These are phyloP conservation scores for Mucor irregularis DNA, from an alignment of 371 early-diverging fungal genomes.

Conservation along the genomic window DNA sequence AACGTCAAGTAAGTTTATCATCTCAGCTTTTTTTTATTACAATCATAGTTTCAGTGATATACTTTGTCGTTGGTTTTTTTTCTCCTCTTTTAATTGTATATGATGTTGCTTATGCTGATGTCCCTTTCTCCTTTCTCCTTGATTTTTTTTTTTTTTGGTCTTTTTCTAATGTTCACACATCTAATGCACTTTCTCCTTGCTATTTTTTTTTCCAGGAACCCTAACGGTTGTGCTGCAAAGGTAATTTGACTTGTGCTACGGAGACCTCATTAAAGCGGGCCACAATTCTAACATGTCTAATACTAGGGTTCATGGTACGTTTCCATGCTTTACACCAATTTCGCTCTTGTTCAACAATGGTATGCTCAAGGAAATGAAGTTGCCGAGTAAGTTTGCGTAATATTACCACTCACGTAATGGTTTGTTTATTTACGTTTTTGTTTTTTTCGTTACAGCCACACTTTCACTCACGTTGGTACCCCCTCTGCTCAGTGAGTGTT, in stretches of 20 bases:
- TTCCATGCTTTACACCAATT: conserved; percentile 68
- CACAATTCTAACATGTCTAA: neutral
- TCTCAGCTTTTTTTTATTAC: too few relatives aligned
- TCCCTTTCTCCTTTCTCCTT: conserved; percentile 10
- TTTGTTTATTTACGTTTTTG: neutral
- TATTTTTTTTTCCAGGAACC: conserved; percentile 40
- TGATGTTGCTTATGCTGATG: neutral
- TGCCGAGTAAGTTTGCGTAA: conserved; percentile 49
- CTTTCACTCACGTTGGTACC: conserved; percentile 63
- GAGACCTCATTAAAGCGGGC: neutral
- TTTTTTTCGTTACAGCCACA: conserved; percentile 45
- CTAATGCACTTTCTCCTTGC: conserved; percentile 2
- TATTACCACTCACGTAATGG: neutral
- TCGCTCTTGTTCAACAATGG: conserved; percentile 67
- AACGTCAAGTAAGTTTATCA: conserved; percentile 43
- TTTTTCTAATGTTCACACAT: conserved; percentile 10
- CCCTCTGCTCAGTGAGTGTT: conserved; percentile 49
- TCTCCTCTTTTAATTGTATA: too few relatives aligned
- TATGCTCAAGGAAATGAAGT: conserved; percentile 75
- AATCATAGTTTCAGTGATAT: too few relatives aligned
- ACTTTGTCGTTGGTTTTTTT: too few relatives aligned
- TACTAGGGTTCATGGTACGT: conserved; percentile 65
- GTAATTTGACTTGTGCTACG: conserved; percentile 18
- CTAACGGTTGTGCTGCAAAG: conserved; percentile 60
- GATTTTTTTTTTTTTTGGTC: conserved; percentile 18